phyloP scores from a whole-genome alignment of 805 yeast genomes.

The Pichia californica region DNA sequence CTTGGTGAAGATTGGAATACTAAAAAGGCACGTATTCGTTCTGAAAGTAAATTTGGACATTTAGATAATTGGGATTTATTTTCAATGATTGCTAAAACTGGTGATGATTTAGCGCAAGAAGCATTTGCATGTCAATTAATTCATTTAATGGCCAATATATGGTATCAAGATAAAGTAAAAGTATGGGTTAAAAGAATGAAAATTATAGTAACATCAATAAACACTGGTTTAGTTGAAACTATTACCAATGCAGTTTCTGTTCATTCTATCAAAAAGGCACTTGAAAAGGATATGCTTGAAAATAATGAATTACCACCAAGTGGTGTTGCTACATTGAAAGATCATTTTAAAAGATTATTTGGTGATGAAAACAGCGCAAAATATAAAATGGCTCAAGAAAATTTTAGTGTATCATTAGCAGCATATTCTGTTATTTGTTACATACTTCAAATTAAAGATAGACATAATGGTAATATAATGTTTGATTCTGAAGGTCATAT shows the following conservation, averaged over 20 bases:
- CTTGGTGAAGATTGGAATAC: constrained; percentile 91
- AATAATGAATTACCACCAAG: constrained; percentile 68
- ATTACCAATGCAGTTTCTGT: constrained; percentile 91
- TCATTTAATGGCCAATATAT: constrained; percentile 75
- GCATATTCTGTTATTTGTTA: constrained; percentile 89
- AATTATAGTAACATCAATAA: constrained; percentile 83
- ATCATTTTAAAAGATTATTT: constrained; percentile 71
- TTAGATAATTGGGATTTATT: constrained; percentile 89
- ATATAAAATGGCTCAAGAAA: constrained; percentile 72
- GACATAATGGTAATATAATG: constrained; percentile 98
- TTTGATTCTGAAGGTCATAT: constrained; percentile 93
- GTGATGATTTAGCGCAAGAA: constrained; percentile 92
- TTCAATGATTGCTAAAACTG: constrained; percentile 94
- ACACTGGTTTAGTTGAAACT: constrained; percentile 90
- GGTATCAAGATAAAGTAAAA: constrained; percentile 63
- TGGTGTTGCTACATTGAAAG: constrained; percentile 62
- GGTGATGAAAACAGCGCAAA: constrained; percentile 53
- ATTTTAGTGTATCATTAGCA: constrained; percentile 82
- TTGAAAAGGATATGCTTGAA: constrained; percentile 67
- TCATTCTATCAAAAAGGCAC: constrained; percentile 89
- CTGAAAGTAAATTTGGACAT: constrained; percentile 76
- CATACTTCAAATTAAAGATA: constrained; percentile 84
- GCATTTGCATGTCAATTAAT: constrained; percentile 96
- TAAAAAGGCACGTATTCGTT: constrained; percentile 74
- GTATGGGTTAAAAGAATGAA: constrained; percentile 95